phyloP scores from a whole-genome alignment of 78 protist species.

The Pigoraptor vietnamica region DNA sequence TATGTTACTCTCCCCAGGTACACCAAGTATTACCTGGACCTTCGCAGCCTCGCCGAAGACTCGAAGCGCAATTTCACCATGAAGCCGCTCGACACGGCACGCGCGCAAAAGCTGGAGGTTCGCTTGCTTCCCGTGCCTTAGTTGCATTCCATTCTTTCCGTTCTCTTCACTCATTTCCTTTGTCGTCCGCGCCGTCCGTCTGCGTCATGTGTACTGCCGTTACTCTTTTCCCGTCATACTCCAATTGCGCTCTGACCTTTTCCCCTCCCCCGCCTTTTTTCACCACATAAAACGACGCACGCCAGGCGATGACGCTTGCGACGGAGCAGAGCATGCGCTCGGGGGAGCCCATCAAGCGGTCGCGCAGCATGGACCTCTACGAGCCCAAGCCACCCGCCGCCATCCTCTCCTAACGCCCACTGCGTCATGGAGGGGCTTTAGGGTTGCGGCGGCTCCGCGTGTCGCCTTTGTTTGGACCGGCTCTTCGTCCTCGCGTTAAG shows the following conservation, averaged over 20 bases:
- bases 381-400: no score
- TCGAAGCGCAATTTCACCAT: background rate
- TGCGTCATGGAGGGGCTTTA: no score
- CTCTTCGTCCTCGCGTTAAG: no score
- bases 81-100: background rate
- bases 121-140: background rate
- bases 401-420: no score
- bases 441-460: no score
- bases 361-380: no score
- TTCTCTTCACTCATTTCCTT: background rate
- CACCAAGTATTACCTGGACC: constrained; percentile 33
- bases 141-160: background rate
- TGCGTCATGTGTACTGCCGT: background rate
- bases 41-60: background rate
- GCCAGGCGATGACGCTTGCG: no score
- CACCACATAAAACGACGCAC: no score
- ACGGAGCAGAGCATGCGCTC: no score
- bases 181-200: background rate
- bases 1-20: constrained; percentile 37
- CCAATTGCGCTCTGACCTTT: background rate
- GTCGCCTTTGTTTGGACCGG: no score
- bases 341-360: no score
- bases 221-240: background rate
- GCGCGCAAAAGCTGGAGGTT: background rate
- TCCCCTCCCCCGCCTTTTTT: background rate